A percentile compares a stretch with the other conserved stretches of the same genome.
These are phyloP conservation scores for Penicillium sp. DNA, from an alignment of 2,329 filamentous ascomycete species.

Conservation along the genomic window DNA sequence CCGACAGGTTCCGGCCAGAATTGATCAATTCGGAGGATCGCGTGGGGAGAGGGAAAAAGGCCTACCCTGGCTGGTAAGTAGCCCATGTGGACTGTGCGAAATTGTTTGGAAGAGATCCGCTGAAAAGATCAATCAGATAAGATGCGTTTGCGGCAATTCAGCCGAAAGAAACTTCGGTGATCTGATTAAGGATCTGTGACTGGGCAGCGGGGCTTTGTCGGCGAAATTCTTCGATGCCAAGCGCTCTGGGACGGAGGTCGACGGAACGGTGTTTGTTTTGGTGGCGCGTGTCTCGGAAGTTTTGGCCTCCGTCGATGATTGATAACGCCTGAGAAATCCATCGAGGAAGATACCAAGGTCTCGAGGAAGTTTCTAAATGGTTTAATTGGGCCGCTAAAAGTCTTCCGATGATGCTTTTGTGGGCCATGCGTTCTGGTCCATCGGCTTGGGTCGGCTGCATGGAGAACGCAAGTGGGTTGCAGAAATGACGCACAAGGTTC, in stretches of 20 bases:
- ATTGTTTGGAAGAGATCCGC: too few species aligned
- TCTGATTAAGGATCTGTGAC: not conserved
- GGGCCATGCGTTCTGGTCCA: not conserved
- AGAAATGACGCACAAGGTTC: too few species aligned
- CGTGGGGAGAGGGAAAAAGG: too few species aligned
- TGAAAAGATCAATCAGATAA: constrained; percentile 13
- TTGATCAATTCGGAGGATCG: not conserved
- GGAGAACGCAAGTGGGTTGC: too few species aligned
- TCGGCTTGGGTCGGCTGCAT: too few species aligned
- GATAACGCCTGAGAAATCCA: not conserved
- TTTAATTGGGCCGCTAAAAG: not conserved
- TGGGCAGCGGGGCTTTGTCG: not conserved
- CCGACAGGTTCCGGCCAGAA: constrained; percentile 5
- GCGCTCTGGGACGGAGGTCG: too few species aligned
- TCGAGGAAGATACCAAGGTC: not conserved
- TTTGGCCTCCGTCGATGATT: not conserved
- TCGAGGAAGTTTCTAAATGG: not conserved
- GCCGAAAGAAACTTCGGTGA: not conserved
- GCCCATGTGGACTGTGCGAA: not conserved
- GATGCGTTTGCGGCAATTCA: not conserved
- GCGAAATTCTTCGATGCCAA: not conserved
- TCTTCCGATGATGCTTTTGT: not conserved
- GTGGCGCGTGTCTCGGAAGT: not conserved
- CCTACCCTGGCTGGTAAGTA: not conserved
- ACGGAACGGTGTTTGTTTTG: not conserved